These are phyloP conservation scores for Cyberlindnera misumaiensis DNA, from an alignment of 805 yeast genomes.

Conservation along the genomic window DNA sequence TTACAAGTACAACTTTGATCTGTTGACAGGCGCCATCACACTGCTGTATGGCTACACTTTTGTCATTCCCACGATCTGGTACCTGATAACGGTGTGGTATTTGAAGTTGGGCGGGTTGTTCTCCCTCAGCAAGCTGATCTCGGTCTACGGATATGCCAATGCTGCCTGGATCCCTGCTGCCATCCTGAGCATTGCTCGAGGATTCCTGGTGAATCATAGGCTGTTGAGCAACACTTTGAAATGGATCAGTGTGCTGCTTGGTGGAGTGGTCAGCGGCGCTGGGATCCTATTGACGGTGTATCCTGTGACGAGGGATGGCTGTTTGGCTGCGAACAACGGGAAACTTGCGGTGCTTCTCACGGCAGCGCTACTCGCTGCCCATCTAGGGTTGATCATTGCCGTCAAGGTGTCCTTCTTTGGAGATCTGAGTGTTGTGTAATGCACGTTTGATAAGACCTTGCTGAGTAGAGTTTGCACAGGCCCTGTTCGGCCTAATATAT, in stretches of 20 bases:
- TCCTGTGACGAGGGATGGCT: conserved; percentile 31
- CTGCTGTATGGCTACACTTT: conserved; percentile 74
- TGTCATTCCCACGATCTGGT: conserved; percentile 51
- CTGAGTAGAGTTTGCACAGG: no score
- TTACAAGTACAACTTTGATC: conserved; percentile 53
- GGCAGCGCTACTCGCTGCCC: conserved; percentile 39
- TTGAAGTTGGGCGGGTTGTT: conserved; percentile 44
- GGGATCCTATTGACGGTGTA: conserved; percentile 41
- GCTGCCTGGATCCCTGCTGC: conserved; percentile 84
- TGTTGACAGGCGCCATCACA: conserved; percentile 61
- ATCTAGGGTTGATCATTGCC: conserved; percentile 51
- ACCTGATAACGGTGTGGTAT: conserved; percentile 43
- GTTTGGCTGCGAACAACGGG: conserved; percentile 30
- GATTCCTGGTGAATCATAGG: conserved; percentile 39
- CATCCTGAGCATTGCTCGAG: conserved; percentile 49
- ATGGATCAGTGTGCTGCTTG: conserved; percentile 56
- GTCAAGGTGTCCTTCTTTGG: conserved; percentile 65
- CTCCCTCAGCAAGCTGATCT: conserved; percentile 53
- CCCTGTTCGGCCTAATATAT: no score
- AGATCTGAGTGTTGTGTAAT: conserved; percentile 21
- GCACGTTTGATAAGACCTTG: neutral
- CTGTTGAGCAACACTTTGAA: conserved; percentile 43
- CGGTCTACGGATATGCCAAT: conserved; percentile 82
- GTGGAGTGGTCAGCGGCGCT: conserved; percentile 55
- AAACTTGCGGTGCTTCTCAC: conserved; percentile 32